Evolutionary conservation across 1,139 yeast species (phyloP).

Genomic region (Taphrina populina): DNA sequence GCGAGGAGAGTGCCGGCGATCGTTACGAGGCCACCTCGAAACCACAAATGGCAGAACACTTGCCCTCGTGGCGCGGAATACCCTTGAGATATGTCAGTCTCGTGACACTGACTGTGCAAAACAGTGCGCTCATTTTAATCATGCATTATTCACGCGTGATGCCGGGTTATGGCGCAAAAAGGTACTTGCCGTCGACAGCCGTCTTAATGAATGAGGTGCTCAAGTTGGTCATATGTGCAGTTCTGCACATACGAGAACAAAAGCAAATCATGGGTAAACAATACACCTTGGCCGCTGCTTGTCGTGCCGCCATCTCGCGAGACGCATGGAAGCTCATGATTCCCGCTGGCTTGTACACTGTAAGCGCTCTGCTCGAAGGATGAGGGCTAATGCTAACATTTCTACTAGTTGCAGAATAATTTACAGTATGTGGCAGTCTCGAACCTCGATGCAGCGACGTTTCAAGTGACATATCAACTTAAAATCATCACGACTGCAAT

Average conservation of each 20-base stretch:
- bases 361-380: background rate
- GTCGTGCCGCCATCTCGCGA: constrained; percentile 44
- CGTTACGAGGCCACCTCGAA: too few species aligned
- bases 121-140: constrained; percentile 46
- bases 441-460: constrained; percentile 49
- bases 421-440: constrained; percentile 50
- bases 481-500: constrained; percentile 51
- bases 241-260: constrained; percentile 38
- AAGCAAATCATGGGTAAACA: constrained; percentile 19
- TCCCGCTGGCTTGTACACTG: constrained; percentile 49
- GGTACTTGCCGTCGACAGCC: constrained; percentile 50
- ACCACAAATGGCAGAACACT: background rate
- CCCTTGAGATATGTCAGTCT: constrained; percentile 45
- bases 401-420: constrained; percentile 45
- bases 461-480: constrained; percentile 50
- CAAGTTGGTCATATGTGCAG: constrained; percentile 45
- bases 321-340: constrained; percentile 50
- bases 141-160: constrained; percentile 51
- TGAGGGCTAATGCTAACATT: too few species aligned
- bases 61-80: constrained; percentile 39
- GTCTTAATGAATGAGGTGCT: constrained; percentile 49
- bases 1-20: too few species aligned
- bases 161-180: constrained; percentile 45
- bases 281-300: constrained; percentile 12
- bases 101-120: constrained; percentile 46